A percentile compares a stretch with the other conserved stretches of the same genome.
Evolutionary conservation across 495 filamentous ascomycete genomes (phyloP).

Genomic region (Daldinia concentrica): DNA sequence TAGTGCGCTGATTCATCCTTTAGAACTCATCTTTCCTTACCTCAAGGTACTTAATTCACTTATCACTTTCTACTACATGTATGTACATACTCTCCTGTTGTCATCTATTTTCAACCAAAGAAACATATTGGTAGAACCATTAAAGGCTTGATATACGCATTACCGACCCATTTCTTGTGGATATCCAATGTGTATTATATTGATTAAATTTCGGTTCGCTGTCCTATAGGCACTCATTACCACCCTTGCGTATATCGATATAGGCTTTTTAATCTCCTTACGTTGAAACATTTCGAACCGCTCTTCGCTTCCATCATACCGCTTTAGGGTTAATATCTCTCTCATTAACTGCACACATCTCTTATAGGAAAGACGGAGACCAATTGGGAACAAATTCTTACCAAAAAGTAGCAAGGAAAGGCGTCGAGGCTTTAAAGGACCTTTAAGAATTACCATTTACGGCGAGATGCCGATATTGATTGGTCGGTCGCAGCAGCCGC

Average conservation of each 20-base stretch:
- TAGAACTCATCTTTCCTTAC: background rate
- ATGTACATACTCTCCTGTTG: background rate
- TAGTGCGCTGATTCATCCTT: background rate
- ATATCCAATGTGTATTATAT: background rate
- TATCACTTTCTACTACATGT: background rate
- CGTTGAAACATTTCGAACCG: background rate
- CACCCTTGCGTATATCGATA: background rate
- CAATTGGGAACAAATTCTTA: conserved; percentile 11
- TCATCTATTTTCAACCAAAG: background rate
- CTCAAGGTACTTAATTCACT: no score
- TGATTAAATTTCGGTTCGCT: background rate
- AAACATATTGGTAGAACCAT: background rate
- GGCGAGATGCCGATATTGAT: conserved; percentile 39
- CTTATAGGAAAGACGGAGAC: conserved; percentile 13
- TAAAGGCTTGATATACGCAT: background rate
- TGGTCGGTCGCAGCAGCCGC: conserved; percentile 37
- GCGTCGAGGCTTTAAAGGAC: background rate
- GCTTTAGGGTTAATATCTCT: background rate
- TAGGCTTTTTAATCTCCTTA: background rate
- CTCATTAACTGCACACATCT: conserved; percentile 5
- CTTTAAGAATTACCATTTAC: conserved; percentile 41
- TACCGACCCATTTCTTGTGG: background rate
- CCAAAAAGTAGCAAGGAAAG: conserved; percentile 17
- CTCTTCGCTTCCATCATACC: no score
- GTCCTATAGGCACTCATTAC: background rate